Evolutionary conservation across 352 stramenopile genomes (phyloP), one percentile per base, ranked within the genome.

Genomic region (Phytophthora idaei): DNA sequence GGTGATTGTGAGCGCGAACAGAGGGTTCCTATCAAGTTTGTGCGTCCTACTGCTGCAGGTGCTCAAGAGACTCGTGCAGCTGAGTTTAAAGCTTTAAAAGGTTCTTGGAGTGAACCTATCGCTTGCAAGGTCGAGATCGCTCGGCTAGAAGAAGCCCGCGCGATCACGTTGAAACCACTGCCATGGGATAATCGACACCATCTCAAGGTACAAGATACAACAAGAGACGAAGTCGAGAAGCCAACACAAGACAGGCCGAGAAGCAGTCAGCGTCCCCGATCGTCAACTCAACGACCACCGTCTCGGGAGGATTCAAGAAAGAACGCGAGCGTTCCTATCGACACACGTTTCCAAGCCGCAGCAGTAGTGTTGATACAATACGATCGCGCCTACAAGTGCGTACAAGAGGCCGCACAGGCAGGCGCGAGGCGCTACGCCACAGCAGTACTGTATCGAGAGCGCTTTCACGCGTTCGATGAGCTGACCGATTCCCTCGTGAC

Each of bases 381-480:
- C 37, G 81, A 90, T 47, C 75, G 63, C 25, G 57, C 67, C 8
- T 74, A 76, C 48, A 32, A 29, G 0, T n/a, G 37, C 1, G 69
- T 83, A 0, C 64, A 57, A 3, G 12, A 60, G 2, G 21, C 60
- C 2, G 41, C 57, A 28, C 61, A 67, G 10, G 37, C 44, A 9
- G 77, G 72, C 5, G 57, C 57, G n/a, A 64, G 36, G 32, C 74
- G 71, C 34, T 92, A 88, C 49, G 45, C 68, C 2, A 69, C 39
- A 0, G 76, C 83, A 1, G 56, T 81, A 11, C 57, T 90, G 29
- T 92, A 84, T 58, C 65, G 64, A 14, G 78, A 92, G 3, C 76
- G 81, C 1, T 90, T 92, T 42, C 76, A 87, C 51, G 84, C 84
- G 1, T 90, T 92, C 17, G 78, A 90, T 44, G 71, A 65, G 17